Base-by-base conservation (phyloP, 1,284 basidiomycete genomes). In the Pseudozyma flocculosa region DNA sequence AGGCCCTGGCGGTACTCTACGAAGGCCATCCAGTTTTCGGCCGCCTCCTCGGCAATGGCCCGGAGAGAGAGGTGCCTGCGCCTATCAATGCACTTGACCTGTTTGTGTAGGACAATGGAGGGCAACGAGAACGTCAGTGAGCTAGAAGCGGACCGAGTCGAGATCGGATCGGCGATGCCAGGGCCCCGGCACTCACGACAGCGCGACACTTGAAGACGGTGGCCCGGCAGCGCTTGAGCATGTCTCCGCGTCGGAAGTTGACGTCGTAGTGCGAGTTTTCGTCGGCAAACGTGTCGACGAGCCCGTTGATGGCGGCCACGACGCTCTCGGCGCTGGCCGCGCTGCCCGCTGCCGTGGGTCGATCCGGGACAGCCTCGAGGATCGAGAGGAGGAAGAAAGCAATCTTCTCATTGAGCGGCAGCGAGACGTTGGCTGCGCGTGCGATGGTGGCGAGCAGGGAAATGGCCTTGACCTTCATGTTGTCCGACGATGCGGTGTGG, bases 221-320 rank as follows among this genome's bases (percentile, higher is more conserved):
- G 37, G 45, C n/a, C n/a, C 58, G 17, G 1, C 57, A 32, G 17
- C 58, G 32, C 2, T 9, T 22, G 18, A 57, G 14, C 23, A 62
- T 88, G 51, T 72, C 84, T 77, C 64, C 83, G 41, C 85, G 76
- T 17, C 85, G 82, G 80, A 96, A 97, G 13, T 81, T 82, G 64
- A 87, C 69, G 78, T 98, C 93, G 78, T 89, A 95, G 0, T 86
- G 83, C 44, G 85, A 79, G 10, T 80, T 83, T 79, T 98, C 95
- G 80, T 98, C 94, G 2, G 92, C 90, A 78, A 90, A 98, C 45
- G 94, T 88, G 78, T 97, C 94, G 63, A 97, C 90, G 43, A 97
- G 79, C 23, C 88, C 89, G 34, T 94, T 92, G 29, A 87, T 81
- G 0, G 86, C 85, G 68, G 94, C 90, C 18, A 96, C 82, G 50